These are phyloP conservation scores for Venturia oleaginea DNA, from an alignment of 2,329 filamentous ascomycete genomes.

Conservation along the genomic window DNA sequence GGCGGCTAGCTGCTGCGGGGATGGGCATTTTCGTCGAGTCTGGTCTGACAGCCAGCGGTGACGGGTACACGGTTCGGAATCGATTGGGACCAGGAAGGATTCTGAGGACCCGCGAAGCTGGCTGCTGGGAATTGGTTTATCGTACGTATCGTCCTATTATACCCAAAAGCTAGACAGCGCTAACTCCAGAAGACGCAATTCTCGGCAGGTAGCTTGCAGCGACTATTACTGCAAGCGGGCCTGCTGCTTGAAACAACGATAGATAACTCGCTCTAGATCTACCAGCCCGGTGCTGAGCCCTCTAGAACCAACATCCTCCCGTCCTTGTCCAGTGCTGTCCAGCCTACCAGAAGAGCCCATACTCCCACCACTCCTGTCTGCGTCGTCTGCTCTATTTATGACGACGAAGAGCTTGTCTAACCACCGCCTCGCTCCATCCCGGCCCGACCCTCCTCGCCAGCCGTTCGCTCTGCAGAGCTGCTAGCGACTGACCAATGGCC, in stretches of 20 bases:
- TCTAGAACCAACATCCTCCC: no score
- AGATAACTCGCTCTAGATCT: no score
- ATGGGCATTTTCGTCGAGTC: not conserved
- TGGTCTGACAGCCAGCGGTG: not conserved
- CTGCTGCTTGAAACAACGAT: no score
- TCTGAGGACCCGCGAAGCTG: not conserved
- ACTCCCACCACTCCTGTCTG: not conserved
- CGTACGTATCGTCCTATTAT: not conserved
- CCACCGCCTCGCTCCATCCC: not conserved
- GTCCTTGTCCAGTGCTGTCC: no score
- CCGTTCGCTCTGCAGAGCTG: not conserved
- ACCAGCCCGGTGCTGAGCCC: no score
- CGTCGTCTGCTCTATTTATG: not conserved
- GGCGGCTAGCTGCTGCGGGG: constrained; percentile 8
- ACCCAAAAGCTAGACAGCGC: no score
- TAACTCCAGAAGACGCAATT: no score
- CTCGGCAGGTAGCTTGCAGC: no score
- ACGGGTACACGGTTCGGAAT: not conserved
- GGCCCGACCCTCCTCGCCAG: not conserved
- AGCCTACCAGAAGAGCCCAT: no score
- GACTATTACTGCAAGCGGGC: no score
- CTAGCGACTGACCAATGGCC: not conserved
- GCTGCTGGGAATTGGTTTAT: not conserved
- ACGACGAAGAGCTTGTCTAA: not conserved
- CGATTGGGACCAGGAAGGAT: not conserved